Evolutionary conservation across 768 basidiomycete genomes (phyloP), one percentile per base, ranked within the genome.

Genomic region (Tremella mesenterica): DNA sequence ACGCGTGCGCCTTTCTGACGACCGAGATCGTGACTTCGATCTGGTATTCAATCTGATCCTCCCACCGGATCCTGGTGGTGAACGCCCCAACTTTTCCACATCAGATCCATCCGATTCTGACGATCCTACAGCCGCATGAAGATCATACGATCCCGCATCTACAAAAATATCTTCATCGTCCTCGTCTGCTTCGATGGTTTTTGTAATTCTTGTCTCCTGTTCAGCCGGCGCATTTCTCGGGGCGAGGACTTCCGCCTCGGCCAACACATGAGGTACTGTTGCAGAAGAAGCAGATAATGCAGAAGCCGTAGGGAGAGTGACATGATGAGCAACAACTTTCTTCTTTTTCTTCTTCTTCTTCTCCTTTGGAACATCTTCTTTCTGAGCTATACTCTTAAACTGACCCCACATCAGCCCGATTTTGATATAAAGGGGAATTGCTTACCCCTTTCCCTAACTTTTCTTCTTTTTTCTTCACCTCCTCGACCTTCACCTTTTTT

Each of bases 101-200:
- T n/a, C n/a, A n/a, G n/a, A n/a, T n/a, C n/a, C n/a, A n/a, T n/a
- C n/a, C n/a, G n/a, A n/a, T n/a, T n/a, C 4, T 79, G 81, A 18
- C 81, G 79, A 45, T 80, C 80, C 20, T 77, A 74, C 79, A 3
- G 80, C 59, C 43, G 81, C 79, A 6, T 85, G 68, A 1, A 86
- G 86, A 48, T 84, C 79, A 65, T 92, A 95, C 45, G 88, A 87
- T 8, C 84, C 89, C 4, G 81, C 86, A 49, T 76, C 90, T 1
- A 82, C 85, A 69, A 95, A 95, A 38, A 95, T 92, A 66, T 93
- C 86, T 36, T 88, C 80, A 48, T 69, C 71, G 34, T 88, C 82
- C 9, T 63, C 66, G 5, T 45, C 55, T 12, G 41, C 41, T 33
- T 43, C 50, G 44, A 30, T 20, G 26, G 33, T 28, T 16, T 7